phyloP scores from a whole-genome alignment of 2,329 filamentous ascomycete species.

The Colletotrichum tropicicola region DNA sequence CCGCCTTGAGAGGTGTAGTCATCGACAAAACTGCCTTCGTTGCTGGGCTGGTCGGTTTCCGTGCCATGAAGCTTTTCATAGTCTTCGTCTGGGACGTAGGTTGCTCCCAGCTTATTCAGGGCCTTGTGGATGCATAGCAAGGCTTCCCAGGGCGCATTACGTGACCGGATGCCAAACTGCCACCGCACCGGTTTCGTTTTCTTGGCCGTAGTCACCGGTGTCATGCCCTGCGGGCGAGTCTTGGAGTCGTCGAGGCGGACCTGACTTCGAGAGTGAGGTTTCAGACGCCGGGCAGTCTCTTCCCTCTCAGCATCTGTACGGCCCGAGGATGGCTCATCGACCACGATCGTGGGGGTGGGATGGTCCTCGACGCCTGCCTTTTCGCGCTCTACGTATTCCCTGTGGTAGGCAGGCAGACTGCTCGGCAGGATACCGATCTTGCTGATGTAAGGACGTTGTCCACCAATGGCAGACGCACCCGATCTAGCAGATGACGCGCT shows the following conservation, averaged over 20 bases:
- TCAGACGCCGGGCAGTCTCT: constrained; percentile 81
- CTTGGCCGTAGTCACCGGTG: constrained; percentile 67
- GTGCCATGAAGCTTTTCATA: constrained; percentile 56
- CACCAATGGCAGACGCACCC: constrained; percentile 57
- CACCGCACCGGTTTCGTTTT: constrained; percentile 86
- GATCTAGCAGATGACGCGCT: constrained; percentile 65
- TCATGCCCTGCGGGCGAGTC: constrained; percentile 69
- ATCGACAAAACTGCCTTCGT: constrained; percentile 52
- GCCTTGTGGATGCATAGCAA: constrained; percentile 96
- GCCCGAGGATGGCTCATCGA: constrained; percentile 57
- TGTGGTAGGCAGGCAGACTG: constrained; percentile 89
- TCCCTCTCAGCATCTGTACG: constrained; percentile 80
- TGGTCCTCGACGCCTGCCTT: constrained; percentile 60
- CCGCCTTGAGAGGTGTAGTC: constrained; percentile 47
- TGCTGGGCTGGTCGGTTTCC: constrained; percentile 50
- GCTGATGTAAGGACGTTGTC: constrained; percentile 71
- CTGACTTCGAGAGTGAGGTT: constrained; percentile 81
- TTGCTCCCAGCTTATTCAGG: constrained; percentile 84
- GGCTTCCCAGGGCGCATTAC: constrained; percentile 93
- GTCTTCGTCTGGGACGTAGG: constrained; percentile 80
- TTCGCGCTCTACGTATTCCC: constrained; percentile 84
- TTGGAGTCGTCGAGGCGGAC: constrained; percentile 72
- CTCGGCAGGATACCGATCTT: constrained; percentile 93
- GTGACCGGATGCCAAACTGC: constrained; percentile 97
- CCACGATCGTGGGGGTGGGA: constrained; percentile 51